Conservation (phyloP, 1,284 basidiomycete genomes). For the Moniliophthora roreri region DNA sequence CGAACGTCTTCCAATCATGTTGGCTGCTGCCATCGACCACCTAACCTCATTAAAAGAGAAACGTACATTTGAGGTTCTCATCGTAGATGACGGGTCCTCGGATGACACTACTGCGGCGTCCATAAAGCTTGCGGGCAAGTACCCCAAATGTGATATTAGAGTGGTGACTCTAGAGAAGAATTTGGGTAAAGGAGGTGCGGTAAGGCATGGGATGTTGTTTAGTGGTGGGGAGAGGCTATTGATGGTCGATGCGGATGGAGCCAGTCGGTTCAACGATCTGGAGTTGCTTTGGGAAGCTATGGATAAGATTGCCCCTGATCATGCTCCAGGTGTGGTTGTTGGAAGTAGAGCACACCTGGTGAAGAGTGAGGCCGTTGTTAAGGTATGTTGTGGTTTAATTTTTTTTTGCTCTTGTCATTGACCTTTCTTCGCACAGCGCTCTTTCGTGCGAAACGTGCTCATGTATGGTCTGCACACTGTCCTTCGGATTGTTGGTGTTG, state of each 20-base stretch:
- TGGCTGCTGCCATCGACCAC: slow-evolving; percentile 69
- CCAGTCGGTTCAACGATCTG: slow-evolving; percentile 83
- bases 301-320: slow-evolving; percentile 53
- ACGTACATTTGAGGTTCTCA: slow-evolving; percentile 74
- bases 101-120: slow-evolving; percentile 75
- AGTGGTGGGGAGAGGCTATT: slow-evolving; percentile 77
- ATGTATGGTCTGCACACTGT: slow-evolving; percentile 92
- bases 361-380: slow-evolving; percentile 90
- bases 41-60: slow-evolving; percentile 38
- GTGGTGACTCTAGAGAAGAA: slow-evolving; percentile 81
- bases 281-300: slow-evolving; percentile 73
- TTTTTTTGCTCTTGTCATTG: background rate
- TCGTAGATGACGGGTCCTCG: slow-evolving; percentile 88
- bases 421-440: slow-evolving; percentile 56
- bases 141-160: slow-evolving; percentile 60
- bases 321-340: slow-evolving; percentile 59
- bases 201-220: slow-evolving; percentile 86
- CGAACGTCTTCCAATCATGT: slow-evolving; percentile 78
- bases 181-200: slow-evolving; percentile 90
- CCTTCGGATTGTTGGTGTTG: slow-evolving; percentile 81
- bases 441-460: slow-evolving; percentile 82
- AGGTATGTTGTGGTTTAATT: slow-evolving; percentile 48
- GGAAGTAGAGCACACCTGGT: slow-evolving; percentile 93
- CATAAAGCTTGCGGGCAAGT: slow-evolving; percentile 59
- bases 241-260: slow-evolving; percentile 94